Percentiles rank a stretch among this genome's conserved stretches.
Conservation (phyloP, 2,329 filamentous ascomycete species). For the Exophiala mesophila region DNA sequence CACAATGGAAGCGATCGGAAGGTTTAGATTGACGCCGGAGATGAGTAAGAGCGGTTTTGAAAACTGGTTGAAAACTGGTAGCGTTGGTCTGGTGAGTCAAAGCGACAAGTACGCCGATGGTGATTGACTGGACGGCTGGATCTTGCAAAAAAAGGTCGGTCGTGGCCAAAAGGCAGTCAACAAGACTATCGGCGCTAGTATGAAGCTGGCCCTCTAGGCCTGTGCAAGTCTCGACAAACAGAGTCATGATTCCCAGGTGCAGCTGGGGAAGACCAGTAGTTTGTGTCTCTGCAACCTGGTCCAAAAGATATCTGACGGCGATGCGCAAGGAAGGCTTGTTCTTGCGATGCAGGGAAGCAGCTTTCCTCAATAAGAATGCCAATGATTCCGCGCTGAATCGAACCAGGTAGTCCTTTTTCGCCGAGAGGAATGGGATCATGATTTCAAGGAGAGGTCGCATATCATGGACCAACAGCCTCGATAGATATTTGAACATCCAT, state of each 20-base stretch:
- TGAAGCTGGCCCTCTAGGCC: slow-evolving; percentile 56
- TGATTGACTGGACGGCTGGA: slow-evolving; percentile 41
- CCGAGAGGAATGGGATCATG: slow-evolving; percentile 72
- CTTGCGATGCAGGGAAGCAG: slow-evolving; percentile 70
- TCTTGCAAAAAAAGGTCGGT: slow-evolving; percentile 41
- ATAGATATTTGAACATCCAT: slow-evolving; percentile 96
- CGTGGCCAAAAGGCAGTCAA: slow-evolving; percentile 46
- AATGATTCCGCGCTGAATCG: slow-evolving; percentile 92
- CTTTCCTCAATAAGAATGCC: slow-evolving; percentile 88
- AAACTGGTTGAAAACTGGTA: slow-evolving; percentile 66
- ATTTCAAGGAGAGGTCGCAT: slow-evolving; percentile 78
- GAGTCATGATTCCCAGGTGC: slow-evolving; percentile 81
- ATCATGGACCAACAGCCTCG: slow-evolving; percentile 78
- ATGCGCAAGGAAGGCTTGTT: slow-evolving; percentile 62
- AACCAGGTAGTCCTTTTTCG: slow-evolving; percentile 79
- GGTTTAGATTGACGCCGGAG: slow-evolving; percentile 27
- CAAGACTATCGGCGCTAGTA: slow-evolving; percentile 51
- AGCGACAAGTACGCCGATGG: slow-evolving; percentile 72
- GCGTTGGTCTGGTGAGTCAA: slow-evolving; percentile 74
- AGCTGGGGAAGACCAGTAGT: slow-evolving; percentile 52
- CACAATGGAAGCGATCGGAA: slow-evolving; percentile 34
- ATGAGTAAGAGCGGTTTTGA: slow-evolving; percentile 57
- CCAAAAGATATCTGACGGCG: slow-evolving; percentile 59
- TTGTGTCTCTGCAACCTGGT: not conserved
- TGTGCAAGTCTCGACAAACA: slow-evolving; percentile 78